phyloP scores from a whole-genome alignment of 2,329 filamentous ascomycete genomes.

The Anisogramma anomala region DNA sequence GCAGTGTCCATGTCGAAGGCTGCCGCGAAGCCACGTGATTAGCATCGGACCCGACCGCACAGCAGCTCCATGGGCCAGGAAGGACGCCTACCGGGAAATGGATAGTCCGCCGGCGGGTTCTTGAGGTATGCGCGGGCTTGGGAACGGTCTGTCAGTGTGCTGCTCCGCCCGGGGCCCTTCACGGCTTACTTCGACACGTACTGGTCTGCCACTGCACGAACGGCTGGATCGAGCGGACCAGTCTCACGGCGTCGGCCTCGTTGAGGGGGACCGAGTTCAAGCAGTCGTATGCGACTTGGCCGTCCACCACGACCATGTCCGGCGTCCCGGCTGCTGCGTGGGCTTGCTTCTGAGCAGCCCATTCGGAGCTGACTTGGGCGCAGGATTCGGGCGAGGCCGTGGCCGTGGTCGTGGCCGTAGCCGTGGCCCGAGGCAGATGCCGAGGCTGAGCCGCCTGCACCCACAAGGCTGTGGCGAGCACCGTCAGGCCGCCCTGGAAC shows the following conservation, averaged over 20 bases:
- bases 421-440: no score
- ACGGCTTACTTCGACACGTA: not conserved
- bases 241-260: conserved; percentile 3
- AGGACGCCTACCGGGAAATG: not conserved
- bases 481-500: not conserved
- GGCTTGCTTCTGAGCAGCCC: conserved; percentile 6
- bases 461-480: not conserved
- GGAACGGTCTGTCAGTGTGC: no score
- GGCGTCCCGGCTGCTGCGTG: conserved; percentile 2
- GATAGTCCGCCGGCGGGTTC: conserved; percentile 1
- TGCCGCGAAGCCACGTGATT: not conserved
- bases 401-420: no score
- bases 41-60: not conserved
- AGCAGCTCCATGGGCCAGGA: no score
- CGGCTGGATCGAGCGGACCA: conserved; percentile 3
- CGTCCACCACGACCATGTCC: conserved; percentile 3
- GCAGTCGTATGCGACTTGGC: conserved; percentile 8
- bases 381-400: conserved; percentile 7
- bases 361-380: conserved; percentile 3
- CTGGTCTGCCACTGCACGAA: conserved; percentile 6
- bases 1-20: conserved; percentile 4
- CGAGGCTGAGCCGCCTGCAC: not conserved
- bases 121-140: conserved; percentile 3
- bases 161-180: no score
- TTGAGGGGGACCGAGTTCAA: conserved; percentile 8